Percentiles rank a stretch among this genome's conserved stretches.
Evolutionary conservation across 1,139 yeast species (phyloP).

Genomic region (Magnusiomyces fungicola): DNA sequence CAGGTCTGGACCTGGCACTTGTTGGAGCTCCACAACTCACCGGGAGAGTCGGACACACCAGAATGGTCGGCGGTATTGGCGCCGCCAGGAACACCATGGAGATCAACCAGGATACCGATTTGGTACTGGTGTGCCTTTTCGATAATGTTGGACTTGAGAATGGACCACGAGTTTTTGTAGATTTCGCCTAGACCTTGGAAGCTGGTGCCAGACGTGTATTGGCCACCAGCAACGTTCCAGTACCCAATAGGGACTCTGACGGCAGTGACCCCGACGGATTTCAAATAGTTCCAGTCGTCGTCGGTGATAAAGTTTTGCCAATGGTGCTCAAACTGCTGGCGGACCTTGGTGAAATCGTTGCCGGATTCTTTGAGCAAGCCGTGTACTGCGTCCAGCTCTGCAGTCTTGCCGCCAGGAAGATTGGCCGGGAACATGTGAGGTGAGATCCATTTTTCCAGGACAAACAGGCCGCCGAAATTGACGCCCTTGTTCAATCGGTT

Average conservation of each 20-base stretch:
- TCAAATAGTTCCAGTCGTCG: conserved; percentile 75
- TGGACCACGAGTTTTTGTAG: conserved; percentile 65
- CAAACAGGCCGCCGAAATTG: conserved; percentile 78
- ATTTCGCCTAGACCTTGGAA: conserved; percentile 50
- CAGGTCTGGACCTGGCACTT: conserved; percentile 42
- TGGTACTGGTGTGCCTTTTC: conserved; percentile 47
- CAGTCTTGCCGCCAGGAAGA: conserved; percentile 39
- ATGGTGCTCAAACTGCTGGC: conserved; percentile 52
- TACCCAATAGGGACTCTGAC: conserved; percentile 86
- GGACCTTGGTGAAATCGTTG: conserved; percentile 47
- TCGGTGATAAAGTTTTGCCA: conserved; percentile 61
- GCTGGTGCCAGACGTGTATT: conserved; percentile 50
- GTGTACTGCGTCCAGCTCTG: conserved; percentile 70
- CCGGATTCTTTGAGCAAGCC: conserved; percentile 28
- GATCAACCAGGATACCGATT: conserved; percentile 72
- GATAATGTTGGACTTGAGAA: conserved; percentile 44
- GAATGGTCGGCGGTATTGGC: conserved; percentile 83
- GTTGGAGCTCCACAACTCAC: conserved; percentile 56
- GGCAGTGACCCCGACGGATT: conserved; percentile 58
- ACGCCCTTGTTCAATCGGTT: conserved; percentile 73
- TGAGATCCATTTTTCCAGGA: conserved; percentile 56
- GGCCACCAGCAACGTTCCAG: conserved; percentile 72
- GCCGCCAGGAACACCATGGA: conserved; percentile 90
- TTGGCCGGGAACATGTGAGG: conserved; percentile 56
- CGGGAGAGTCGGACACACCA: conserved; percentile 54